Evolutionary conservation across 129 eudicot genomes (phyloP), one percentile per base, ranked within the genome.

Genomic region (Deinandra increscens): DNA sequence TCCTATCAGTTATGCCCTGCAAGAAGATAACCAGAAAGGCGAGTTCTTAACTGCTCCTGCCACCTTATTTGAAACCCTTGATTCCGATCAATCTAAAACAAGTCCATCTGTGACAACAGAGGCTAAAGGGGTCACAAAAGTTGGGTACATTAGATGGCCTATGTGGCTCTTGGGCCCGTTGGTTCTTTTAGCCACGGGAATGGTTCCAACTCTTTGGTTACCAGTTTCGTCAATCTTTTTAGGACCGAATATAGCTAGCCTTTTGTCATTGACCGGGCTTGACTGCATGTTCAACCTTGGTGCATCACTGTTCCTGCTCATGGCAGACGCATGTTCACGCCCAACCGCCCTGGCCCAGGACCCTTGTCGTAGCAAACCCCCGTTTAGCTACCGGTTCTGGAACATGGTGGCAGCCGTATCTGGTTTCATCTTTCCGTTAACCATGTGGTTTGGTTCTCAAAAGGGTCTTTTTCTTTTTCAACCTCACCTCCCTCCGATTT

Each of bases 211-310:
- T 13, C 74, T 93, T 22, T 93, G 97, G 96, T 79, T 93, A 50
- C 98, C 98, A 3, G 64, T 81, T 62, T 93, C 98, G 4, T 89
- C 98, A 11, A 81, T 93, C 51, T 93, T 93, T 74, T 68, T 89
- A 13, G 97, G 98, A 41, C 87, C 98, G 14, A 93, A 83, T 79
- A 77, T 93, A 48, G 92, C 96, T 56, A 87, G 90, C 75, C 95
- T 93, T 46, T 92, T 93, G 64, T 83, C 95, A 12, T 70, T 93
- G 6, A 87, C 91, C 3, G 98, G 98, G 14, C 88, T 93, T 3
- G 98, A 93, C 75, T 93, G 96, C 84, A 76, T 93, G 20, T 93
- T 89, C 82, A 93, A 93, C 66, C 82, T 93, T 9, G 98, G 98
- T 19, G 91, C 96, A 44, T 68, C 83, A 33, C 74, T 93, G 49